phyloP scores from a whole-genome alignment of 345 rosid genomes.

The Toxicodendron radicans region DNA sequence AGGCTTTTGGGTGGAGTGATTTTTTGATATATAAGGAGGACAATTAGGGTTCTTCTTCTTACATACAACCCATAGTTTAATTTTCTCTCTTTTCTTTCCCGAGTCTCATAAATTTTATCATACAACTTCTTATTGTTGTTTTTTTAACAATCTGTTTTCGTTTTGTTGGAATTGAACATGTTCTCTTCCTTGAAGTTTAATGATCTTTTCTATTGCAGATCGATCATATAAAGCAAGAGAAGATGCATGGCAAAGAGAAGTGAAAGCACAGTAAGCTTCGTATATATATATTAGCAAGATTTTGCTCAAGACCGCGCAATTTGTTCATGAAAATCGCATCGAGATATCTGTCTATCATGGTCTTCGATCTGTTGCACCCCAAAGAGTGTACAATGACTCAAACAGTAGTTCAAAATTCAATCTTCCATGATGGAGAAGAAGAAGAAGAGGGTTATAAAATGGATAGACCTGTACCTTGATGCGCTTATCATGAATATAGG shows the following conservation, averaged over 20 bases:
- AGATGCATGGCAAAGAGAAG: neutral
- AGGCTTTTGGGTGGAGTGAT: too few relatives aligned
- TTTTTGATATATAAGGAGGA: too few relatives aligned
- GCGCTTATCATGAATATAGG: slow-evolving; percentile 21
- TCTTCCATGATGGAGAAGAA: slow-evolving; percentile 2
- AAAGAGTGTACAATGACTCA: too few relatives aligned
- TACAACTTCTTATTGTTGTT: neutral
- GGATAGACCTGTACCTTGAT: slow-evolving; percentile 24
- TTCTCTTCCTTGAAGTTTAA: neutral
- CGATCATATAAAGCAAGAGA: neutral
- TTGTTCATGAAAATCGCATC: slow-evolving; percentile 23
- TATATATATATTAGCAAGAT: neutral
- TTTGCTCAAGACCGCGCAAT: slow-evolving; percentile 34
- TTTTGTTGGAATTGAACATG: neutral
- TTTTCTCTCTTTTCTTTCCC: too few relatives aligned
- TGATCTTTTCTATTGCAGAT: slow-evolving; percentile 1
- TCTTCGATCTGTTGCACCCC: too few relatives aligned
- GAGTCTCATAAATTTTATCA: too few relatives aligned
- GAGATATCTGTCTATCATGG: slow-evolving; percentile 4
- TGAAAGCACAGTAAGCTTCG: neutral
- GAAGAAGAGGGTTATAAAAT: neutral
- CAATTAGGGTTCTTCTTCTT: too few relatives aligned
- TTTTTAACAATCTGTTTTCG: neutral
- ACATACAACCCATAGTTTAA: too few relatives aligned
- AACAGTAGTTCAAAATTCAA: too few relatives aligned